Evolutionary conservation across 306 rosid species (phyloP).

Genomic region (Begonia loranthoides): DNA sequence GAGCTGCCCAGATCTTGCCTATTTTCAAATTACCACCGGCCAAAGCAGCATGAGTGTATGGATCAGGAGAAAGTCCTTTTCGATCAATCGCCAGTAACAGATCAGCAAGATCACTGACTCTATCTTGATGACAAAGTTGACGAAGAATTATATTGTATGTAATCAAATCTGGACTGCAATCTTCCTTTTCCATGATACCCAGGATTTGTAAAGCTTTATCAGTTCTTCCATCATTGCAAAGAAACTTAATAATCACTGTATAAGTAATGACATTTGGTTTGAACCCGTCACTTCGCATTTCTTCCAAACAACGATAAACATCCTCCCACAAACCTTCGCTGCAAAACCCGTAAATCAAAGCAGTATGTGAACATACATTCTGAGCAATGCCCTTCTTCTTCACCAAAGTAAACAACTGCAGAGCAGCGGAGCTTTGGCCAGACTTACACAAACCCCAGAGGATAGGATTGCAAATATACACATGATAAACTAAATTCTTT

Average conservation of each 20-base stretch:
- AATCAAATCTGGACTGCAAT: conserved; percentile 27
- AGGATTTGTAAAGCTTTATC: conserved; percentile 21
- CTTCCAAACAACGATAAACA: conserved; percentile 19
- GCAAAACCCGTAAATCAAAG: conserved; percentile 30
- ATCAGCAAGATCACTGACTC: conserved; percentile 11
- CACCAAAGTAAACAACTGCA: conserved; percentile 23
- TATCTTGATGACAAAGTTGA: conserved; percentile 32
- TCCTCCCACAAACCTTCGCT: conserved; percentile 23
- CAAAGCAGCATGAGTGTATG: conserved; percentile 33
- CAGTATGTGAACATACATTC: conserved; percentile 31
- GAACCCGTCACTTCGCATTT: conserved; percentile 26
- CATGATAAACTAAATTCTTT: conserved; percentile 11
- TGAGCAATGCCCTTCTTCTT: conserved; percentile 25
- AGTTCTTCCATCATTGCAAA: conserved; percentile 27
- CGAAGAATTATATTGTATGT: conserved; percentile 32
- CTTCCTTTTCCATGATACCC: conserved; percentile 25
- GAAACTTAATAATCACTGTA: conserved; percentile 29
- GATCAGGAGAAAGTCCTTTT: conserved; percentile 25
- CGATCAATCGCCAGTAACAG: conserved; percentile 17
- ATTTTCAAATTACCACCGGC: conserved; percentile 25
- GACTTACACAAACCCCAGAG: conserved; percentile 32
- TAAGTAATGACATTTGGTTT: conserved; percentile 28
- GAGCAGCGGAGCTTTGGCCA: conserved; percentile 20
- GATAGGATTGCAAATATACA: conserved; percentile 20
- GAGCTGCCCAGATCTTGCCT: conserved; percentile 16